These are phyloP conservation scores for Phalaenopsis hybrid DNA, from an alignment of 116 monocot genomes.

Conservation along the genomic window DNA sequence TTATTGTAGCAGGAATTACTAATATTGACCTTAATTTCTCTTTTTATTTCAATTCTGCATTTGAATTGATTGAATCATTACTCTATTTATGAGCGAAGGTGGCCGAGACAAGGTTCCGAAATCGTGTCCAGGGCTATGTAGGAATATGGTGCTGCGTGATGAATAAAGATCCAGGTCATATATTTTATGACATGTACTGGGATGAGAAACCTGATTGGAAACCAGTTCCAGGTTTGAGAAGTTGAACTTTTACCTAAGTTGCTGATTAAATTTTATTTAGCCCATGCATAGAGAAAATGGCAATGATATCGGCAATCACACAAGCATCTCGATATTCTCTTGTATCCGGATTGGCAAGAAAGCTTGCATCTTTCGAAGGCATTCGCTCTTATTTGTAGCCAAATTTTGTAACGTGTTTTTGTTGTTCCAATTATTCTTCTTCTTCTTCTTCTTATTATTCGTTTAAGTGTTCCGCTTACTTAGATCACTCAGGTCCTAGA, in stretches of 20 bases:
- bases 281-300: not conserved
- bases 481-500: not conserved
- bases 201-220: slow-evolving; percentile 96
- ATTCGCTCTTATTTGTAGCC: not conserved
- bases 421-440: not conserved
- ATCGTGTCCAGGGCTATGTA: slow-evolving; percentile 63
- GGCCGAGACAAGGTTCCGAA: slow-evolving; percentile 55
- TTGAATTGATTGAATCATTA: not conserved
- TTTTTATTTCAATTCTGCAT: not conserved
- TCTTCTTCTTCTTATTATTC: not conserved
- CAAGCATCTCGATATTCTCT: not conserved
- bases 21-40: not conserved
- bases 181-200: slow-evolving; percentile 96
- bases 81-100: slow-evolving; percentile 22
- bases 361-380: not conserved
- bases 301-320: not conserved
- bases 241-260: slow-evolving; percentile 72
- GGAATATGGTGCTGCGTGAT: slow-evolving; percentile 71
- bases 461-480: not conserved
- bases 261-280: not conserved
- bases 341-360: not conserved
- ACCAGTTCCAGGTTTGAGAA: slow-evolving; percentile 51
- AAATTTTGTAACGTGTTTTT: not conserved
- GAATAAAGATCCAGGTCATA: slow-evolving; percentile 55
- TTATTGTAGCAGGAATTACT: not conserved